Evolutionary conservation across 306 rosid genomes (phyloP).

Genomic region (Myrica gale): DNA sequence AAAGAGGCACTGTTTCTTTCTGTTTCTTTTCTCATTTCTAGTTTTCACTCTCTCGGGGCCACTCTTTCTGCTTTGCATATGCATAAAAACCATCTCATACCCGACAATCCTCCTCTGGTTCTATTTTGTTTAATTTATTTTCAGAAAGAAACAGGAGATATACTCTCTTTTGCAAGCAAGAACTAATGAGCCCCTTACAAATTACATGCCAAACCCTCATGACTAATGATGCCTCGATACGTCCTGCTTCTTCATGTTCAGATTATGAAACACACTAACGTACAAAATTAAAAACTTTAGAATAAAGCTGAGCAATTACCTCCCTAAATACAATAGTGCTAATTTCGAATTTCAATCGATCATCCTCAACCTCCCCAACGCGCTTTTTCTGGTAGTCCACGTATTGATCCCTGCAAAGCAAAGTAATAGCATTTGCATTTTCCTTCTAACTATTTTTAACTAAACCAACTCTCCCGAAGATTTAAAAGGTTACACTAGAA

Average conservation of each 20-base stretch:
- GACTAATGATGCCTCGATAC: neutral
- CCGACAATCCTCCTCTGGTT: neutral
- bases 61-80: neutral
- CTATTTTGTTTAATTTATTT: neutral
- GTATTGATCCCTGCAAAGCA: slow-evolving; percentile 62
- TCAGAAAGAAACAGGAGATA: neutral
- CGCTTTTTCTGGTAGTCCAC: slow-evolving; percentile 57
- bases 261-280: neutral
- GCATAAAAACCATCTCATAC: neutral
- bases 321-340: slow-evolving; percentile 78
- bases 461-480: neutral
- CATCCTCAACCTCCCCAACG: slow-evolving; percentile 82
- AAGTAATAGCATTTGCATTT: slow-evolving; percentile 3
- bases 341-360: slow-evolving; percentile 79
- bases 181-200: neutral
- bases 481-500: neutral
- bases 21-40: too few relatives aligned
- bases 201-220: neutral
- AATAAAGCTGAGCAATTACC: slow-evolving; percentile 41
- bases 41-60: neutral
- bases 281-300: neutral
- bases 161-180: neutral
- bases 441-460: slow-evolving; percentile 7
- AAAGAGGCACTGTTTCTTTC: too few relatives aligned
- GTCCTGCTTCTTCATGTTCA: neutral